Evolutionary conservation across 2,329 filamentous ascomycete species (phyloP).

Genomic region (Metarhizium anisopliae): DNA sequence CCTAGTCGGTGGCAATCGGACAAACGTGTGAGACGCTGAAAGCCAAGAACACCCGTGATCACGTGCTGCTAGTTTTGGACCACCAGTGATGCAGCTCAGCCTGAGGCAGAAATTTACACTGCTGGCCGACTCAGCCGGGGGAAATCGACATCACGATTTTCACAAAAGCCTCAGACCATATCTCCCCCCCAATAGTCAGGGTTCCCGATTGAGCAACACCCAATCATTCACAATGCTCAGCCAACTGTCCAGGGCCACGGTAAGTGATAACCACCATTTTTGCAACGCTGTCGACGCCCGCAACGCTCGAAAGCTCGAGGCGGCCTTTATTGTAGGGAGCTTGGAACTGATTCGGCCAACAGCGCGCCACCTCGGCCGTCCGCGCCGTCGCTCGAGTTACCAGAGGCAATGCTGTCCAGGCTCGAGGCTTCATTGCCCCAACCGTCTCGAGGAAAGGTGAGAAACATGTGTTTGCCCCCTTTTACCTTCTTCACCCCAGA

Average conservation of each 20-base stretch:
- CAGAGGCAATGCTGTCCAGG: constrained; percentile 32
- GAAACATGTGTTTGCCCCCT: constrained; percentile 17
- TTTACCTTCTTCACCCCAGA: background rate
- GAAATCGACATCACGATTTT: constrained; percentile 33
- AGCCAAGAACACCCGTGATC: too few relatives aligned
- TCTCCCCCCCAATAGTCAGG: constrained; percentile 21
- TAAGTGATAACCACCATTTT: constrained; percentile 25
- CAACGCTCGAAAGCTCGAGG: background rate
- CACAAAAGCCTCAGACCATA: constrained; percentile 33
- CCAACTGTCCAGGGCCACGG: constrained; percentile 46
- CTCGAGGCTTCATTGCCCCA: constrained; percentile 50
- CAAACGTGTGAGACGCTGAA: too few relatives aligned
- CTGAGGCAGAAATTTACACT: constrained; percentile 17
- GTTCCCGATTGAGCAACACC: constrained; percentile 39
- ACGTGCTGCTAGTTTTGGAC: background rate
- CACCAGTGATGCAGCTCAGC: background rate
- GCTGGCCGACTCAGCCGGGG: constrained; percentile 16
- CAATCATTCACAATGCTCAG: constrained; percentile 44
- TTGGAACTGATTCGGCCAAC: constrained; percentile 17
- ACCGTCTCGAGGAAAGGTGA: constrained; percentile 54
- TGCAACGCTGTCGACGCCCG: background rate
- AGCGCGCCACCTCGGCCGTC: constrained; percentile 43
- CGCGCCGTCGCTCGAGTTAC: constrained; percentile 38
- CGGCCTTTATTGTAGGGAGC: background rate
- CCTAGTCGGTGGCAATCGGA: too few relatives aligned